These are phyloP conservation scores for Salpingoeca rosetta DNA, from an alignment of 78 protist species.

Conservation along the genomic window DNA sequence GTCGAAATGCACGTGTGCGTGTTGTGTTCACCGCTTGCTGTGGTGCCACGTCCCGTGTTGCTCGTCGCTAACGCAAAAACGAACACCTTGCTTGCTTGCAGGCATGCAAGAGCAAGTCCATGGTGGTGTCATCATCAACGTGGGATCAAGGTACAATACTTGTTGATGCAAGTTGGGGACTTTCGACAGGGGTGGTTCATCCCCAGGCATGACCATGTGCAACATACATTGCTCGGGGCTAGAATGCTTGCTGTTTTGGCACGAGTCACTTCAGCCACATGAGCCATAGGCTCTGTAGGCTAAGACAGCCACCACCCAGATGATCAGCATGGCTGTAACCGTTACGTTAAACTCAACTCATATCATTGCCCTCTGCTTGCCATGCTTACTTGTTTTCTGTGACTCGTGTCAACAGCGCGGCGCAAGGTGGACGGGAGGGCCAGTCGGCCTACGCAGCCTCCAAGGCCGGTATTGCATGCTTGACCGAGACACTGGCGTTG, in stretches of 20 bases:
- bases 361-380: not conserved
- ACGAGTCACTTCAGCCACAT: not conserved
- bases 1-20: not conserved
- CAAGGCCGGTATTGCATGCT: not conserved
- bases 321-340: not conserved
- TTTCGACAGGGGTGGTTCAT: not conserved
- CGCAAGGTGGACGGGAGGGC: not conserved
- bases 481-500: conserved; percentile 6
- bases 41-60: not conserved
- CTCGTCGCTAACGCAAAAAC: not conserved
- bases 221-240: too few relatives aligned
- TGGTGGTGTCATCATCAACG: conserved; percentile 9
- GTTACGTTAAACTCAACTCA: not conserved
- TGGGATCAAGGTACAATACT: not conserved
- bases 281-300: not conserved
- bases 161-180: not conserved
- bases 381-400: too few relatives aligned
- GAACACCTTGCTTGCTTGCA: too few relatives aligned
- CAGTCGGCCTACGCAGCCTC: not conserved
- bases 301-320: not conserved
- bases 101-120: not conserved
- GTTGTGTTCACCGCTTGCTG: not conserved
- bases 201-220: not conserved
- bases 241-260: not conserved
- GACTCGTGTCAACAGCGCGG: not conserved